Evolutionary conservation across 78 protist species (phyloP), one percentile per base, ranked within the genome.

Genomic region (Pigoraptor vietnamica): DNA sequence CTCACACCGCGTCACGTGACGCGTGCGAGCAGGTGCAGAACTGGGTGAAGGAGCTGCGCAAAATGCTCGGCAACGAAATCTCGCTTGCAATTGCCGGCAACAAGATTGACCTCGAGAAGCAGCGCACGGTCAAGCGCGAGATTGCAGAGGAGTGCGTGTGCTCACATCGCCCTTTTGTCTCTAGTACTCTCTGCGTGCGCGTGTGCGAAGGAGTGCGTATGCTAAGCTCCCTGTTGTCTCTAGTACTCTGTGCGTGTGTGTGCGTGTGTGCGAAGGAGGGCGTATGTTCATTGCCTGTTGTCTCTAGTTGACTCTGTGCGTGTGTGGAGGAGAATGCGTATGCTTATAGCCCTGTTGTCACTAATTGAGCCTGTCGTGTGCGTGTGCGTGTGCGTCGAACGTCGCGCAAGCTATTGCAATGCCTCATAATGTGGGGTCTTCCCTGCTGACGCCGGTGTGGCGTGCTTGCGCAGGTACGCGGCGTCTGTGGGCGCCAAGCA

Each of bases 41-140:
- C 90, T 97, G 99, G 99, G 97, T 97, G 81, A 94, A 96, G 82
- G 99, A 97, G 92, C 87, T 97, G 82, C 89, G 96, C 25, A 93
- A 92, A 36, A 95, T 97, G 96, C 92, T 96, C 37, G 99, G 99
- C 0, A 92, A 90, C 48, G 96, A 96, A 37, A 95, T 96, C 36
- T 84, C 55, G 24, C 95, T 97, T 56, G 91, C 90, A 88, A 95
- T 97, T 38, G 96, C 95, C 39, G 99, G 98, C 36, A 97, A 97
- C 94, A 97, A 97, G 91, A 25, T 86, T 56, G 98, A 97, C 88
- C 87, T 96, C 1, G 96, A 96, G 34, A 92, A 92, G 81, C 81
- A 92, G 23, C 93, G 97, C 34, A 95, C 92, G 2, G 95, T 96
- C 32, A 14, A 14, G 25, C 25, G 25, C 56, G 56, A 40, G 56